Conservation (phyloP, 2,329 filamentous ascomycete genomes). For the Pseudopyrenochaeta lycopersici region DNA sequence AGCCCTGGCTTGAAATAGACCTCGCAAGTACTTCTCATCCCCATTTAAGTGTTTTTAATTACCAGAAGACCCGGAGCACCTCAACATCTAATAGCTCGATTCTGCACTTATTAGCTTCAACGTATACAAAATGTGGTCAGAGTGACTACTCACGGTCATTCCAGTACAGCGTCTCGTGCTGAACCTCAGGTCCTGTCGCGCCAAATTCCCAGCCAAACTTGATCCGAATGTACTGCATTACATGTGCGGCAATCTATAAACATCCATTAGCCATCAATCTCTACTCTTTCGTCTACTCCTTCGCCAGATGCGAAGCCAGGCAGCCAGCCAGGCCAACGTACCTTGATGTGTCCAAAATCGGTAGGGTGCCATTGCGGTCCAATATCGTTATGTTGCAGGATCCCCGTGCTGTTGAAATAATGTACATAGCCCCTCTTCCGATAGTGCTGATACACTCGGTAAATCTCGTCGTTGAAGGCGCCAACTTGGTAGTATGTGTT, state of each 20-base stretch:
- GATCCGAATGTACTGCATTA: slow-evolving; percentile 66
- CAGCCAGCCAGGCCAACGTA: background rate
- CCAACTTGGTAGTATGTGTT: slow-evolving; percentile 60
- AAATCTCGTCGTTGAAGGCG: slow-evolving; percentile 61
- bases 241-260: slow-evolving; percentile 61
- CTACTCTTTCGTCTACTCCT: too few species aligned
- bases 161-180: slow-evolving; percentile 43
- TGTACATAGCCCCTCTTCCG: slow-evolving; percentile 63
- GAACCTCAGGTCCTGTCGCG: slow-evolving; percentile 64
- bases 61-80: too few species aligned
- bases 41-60: too few species aligned
- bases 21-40: too few species aligned
- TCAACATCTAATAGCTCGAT: slow-evolving; percentile 1
- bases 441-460: slow-evolving; percentile 63
- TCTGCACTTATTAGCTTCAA: background rate
- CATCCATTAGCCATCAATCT: background rate
- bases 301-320: too few species aligned
- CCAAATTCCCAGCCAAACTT: slow-evolving; percentile 66
- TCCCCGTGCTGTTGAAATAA: slow-evolving; percentile 69
- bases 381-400: slow-evolving; percentile 70
- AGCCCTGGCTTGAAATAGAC: too few species aligned
- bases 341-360: slow-evolving; percentile 68
- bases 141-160: slow-evolving; percentile 18
- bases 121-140: background rate
- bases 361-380: slow-evolving; percentile 67